phyloP scores from a whole-genome alignment of 1,284 basidiomycete genomes.

The Rugosomyces carneus region DNA sequence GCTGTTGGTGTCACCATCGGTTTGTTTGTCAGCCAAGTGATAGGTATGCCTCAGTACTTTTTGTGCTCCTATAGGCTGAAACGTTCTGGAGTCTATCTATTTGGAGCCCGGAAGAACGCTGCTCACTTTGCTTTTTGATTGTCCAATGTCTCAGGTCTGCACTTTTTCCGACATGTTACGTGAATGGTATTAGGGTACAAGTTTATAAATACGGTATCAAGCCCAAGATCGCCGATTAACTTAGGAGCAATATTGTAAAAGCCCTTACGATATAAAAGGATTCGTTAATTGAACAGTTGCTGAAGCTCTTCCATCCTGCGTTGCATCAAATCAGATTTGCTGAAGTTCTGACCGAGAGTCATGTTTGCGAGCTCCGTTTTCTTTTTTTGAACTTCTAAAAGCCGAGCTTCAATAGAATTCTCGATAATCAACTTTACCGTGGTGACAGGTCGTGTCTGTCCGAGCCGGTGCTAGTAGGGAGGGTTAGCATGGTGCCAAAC shows the following conservation, averaged over 20 bases:
- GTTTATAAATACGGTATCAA: slow-evolving; percentile 11
- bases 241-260: slow-evolving; percentile 16
- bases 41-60: slow-evolving; percentile 30
- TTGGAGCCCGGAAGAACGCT: slow-evolving; percentile 67
- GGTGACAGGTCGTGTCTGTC: slow-evolving; percentile 86
- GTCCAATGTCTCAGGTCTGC: not conserved
- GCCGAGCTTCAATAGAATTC: slow-evolving; percentile 85
- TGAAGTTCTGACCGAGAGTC: slow-evolving; percentile 77
- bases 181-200: slow-evolving; percentile 5
- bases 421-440: slow-evolving; percentile 92
- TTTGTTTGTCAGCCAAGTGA: slow-evolving; percentile 72
- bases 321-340: slow-evolving; percentile 77
- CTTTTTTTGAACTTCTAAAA: slow-evolving; percentile 89
- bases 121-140: slow-evolving; percentile 72
- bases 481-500: slow-evolving; percentile 11
- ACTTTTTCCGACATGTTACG: not conserved
- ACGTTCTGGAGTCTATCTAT: slow-evolving; percentile 51
- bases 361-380: slow-evolving; percentile 92
- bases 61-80: not conserved
- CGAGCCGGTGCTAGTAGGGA: slow-evolving; percentile 74
- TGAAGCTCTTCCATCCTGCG: slow-evolving; percentile 80
- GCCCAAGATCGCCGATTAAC: slow-evolving; percentile 11
- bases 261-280: slow-evolving; percentile 16
- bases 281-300: slow-evolving; percentile 51
- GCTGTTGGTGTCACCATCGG: slow-evolving; percentile 86